These are phyloP conservation scores for Cystobasidium onofrii DNA, from an alignment of 768 basidiomycete genomes.

Conservation along the genomic window DNA sequence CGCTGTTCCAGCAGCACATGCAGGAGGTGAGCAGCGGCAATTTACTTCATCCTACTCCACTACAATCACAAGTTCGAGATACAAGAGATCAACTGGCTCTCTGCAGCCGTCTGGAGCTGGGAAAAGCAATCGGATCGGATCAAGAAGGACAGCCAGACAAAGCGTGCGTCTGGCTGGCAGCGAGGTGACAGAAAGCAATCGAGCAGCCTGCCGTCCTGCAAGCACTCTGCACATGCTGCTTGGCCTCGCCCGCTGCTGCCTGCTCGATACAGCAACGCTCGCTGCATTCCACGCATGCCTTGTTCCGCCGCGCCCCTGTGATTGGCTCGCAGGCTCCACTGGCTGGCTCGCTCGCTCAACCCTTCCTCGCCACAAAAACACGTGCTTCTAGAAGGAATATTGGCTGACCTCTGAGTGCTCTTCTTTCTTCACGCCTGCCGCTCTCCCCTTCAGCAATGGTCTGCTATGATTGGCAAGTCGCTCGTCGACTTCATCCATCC, in stretches of 20 bases:
- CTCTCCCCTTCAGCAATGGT: neutral
- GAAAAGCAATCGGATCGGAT: slow-evolving; percentile 13
- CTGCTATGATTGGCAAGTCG: slow-evolving; percentile 31
- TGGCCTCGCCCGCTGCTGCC: neutral
- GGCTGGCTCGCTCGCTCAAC: neutral
- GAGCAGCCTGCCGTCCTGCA: neutral
- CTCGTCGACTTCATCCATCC: slow-evolving; percentile 42
- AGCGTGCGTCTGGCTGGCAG: neutral
- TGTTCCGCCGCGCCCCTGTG: neutral
- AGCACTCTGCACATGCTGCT: neutral
- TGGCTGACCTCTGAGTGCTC: neutral
- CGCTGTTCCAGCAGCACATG: slow-evolving; percentile 36
- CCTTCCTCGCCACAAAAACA: neutral
- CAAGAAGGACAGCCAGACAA: no score
- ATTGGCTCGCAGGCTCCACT: neutral
- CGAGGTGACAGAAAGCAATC: neutral
- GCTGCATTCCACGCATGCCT: neutral
- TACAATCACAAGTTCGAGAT: no score
- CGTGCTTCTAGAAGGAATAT: no score
- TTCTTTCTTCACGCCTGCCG: neutral
- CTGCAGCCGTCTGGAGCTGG: neutral
- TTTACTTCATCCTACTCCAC: neutral
- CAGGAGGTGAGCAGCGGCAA: slow-evolving; percentile 28
- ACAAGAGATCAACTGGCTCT: no score
- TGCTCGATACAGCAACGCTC: neutral